Evolutionary conservation across 73 alveolate genomes (phyloP).

Genomic region (Tetrahymena borealis): DNA sequence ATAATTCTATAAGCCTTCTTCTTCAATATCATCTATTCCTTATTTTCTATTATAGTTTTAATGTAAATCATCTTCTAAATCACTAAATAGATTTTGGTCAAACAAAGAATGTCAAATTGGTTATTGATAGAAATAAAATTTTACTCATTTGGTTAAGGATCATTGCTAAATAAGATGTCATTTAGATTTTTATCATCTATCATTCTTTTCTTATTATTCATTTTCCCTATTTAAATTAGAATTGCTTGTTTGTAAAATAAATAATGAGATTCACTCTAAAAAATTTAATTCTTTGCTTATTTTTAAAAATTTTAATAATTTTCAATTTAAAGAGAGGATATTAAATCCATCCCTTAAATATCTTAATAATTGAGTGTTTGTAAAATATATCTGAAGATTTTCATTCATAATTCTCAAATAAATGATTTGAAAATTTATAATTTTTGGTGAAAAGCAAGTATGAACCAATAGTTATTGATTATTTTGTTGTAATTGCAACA

Average conservation of each 20-base stretch:
- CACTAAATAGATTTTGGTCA: background rate
- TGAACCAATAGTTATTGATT: too few species aligned
- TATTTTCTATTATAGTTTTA: background rate
- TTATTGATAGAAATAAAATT: background rate
- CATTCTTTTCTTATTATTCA: background rate
- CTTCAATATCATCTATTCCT: background rate
- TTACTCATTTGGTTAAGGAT: background rate
- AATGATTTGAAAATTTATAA: too few species aligned
- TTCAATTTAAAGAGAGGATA: background rate
- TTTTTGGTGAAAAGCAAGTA: too few species aligned
- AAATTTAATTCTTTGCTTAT: background rate
- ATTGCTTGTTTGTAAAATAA: background rate
- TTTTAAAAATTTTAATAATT: background rate
- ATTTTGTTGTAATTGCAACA: too few species aligned
- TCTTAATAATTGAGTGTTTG: background rate
- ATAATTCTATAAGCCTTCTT: background rate
- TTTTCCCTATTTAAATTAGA: background rate
- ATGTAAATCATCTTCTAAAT: background rate
- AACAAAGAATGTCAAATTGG: background rate
- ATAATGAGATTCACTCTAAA: background rate
- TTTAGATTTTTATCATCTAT: background rate
- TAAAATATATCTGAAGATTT: background rate
- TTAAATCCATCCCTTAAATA: background rate
- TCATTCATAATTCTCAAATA: too few species aligned
- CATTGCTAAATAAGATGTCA: background rate